Base-by-base conservation (phyloP, 2,329 filamentous ascomycete species). In the Colletotrichum sp. region DNA sequence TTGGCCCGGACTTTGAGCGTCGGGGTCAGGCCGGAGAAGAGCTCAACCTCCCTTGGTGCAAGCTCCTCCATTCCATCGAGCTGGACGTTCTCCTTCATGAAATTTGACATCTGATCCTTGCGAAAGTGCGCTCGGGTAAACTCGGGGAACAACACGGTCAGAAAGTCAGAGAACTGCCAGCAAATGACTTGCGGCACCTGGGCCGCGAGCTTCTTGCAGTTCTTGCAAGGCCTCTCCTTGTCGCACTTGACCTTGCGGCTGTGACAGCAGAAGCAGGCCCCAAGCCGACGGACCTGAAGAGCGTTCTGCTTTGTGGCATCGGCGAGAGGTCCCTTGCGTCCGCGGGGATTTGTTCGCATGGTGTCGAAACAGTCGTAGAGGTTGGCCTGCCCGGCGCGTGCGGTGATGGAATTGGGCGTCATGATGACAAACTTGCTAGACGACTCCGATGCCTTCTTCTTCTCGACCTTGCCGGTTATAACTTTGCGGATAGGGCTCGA, bases 181-280 rank as follows among this genome's bases (percentile, higher is more conserved):
- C 90, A 92, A 28, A 92, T 85, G 24, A 89, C 86, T 78, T 90
- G 88, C 3, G 90, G 90, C 16, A 91, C 84, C 66, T 86, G 83
- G 3, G 84, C 80, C 69, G 86, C 85, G 69, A 91, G 85, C 81
- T 90, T 90, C 78, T 85, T 86, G 84, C 90, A 92, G 82, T 88
- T 91, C 81, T 87, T 87, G 82, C 90, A 92, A 0, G 90, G 89
- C 61, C 90, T 84, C 78, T 89, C 86, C 77, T 87, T 87, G 80
- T 91, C 89, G 77, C 90, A 92, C 80, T 88, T 89, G 70, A 92
- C 90, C 81, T 92, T 92, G 78, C 90, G 88, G 73, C 87, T 88
- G 79, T 90, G 89, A 79, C 90, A 92, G 82, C 89, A 90, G 83
- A 92, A 92, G 80, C 90, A 92, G 12, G 90, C 90, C 7, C 90